These are phyloP conservation scores for Penicillium subrubescens DNA, from an alignment of 495 filamentous ascomycete species.

Conservation along the genomic window DNA sequence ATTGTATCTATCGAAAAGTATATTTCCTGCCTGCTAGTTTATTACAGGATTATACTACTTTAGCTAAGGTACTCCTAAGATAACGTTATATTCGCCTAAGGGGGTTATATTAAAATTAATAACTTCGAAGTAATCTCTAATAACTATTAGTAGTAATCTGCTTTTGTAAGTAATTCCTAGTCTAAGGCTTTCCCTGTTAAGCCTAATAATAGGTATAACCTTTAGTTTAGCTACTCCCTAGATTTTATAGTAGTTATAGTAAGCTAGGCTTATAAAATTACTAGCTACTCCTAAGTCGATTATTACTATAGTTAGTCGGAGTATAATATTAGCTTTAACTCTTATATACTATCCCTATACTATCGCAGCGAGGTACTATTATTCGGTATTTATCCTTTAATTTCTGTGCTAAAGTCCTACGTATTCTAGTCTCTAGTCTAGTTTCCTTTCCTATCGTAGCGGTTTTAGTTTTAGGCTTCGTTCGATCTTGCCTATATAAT, in stretches of 20 bases:
- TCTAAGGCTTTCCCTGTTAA: neutral
- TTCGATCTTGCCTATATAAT: neutral
- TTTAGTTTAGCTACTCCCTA: neutral
- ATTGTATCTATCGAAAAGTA: neutral
- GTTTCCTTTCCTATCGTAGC: neutral
- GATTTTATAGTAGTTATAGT: neutral
- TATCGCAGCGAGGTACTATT: neutral
- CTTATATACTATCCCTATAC: neutral
- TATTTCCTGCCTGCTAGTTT: neutral
- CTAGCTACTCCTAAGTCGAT: neutral
- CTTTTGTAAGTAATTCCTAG: neutral
- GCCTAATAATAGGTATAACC: neutral
- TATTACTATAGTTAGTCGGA: neutral
- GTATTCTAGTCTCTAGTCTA: neutral
- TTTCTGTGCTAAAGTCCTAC: neutral
- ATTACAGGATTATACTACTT: neutral
- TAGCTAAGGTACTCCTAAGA: neutral
- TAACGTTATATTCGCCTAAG: conserved; percentile 9
- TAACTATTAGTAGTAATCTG: neutral
- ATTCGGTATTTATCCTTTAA: neutral
- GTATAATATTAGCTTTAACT: neutral
- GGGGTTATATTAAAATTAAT: neutral
- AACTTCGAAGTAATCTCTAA: conserved; percentile 19
- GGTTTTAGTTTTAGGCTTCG: neutral
- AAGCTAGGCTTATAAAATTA: conserved; percentile 3